Conservation (phyloP, 768 basidiomycete genomes). For the Termitomyces bulborhizus region DNA sequence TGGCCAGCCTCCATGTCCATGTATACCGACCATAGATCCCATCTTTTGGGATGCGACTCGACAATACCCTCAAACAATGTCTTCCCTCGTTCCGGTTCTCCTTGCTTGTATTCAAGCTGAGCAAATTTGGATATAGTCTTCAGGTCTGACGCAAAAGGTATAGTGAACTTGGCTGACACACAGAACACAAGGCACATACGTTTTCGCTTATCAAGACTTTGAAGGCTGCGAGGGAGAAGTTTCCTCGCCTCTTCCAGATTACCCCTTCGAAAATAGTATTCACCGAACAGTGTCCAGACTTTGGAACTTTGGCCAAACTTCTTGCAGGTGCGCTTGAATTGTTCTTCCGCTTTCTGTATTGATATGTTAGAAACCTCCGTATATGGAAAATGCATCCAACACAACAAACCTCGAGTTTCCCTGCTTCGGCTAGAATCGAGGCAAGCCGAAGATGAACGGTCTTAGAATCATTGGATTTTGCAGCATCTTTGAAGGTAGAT, state of each 20-base stretch:
- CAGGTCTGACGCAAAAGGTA: constrained; percentile 54
- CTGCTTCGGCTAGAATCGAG: constrained; percentile 76
- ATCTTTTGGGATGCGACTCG: constrained; percentile 90
- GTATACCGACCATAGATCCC: constrained; percentile 95
- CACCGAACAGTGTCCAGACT: constrained; percentile 87
- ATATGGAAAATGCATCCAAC: neutral
- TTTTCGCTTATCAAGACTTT: constrained; percentile 89
- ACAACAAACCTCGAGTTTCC: constrained; percentile 57
- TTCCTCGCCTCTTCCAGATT: constrained; percentile 77
- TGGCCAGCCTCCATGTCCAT: constrained; percentile 92
- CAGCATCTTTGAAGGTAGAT: constrained; percentile 83
- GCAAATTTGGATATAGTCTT: constrained; percentile 96
- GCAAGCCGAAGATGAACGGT: constrained; percentile 83
- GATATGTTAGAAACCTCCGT: neutral
- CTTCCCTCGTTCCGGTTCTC: constrained; percentile 90
- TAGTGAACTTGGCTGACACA: neutral
- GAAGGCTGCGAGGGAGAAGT: constrained; percentile 80
- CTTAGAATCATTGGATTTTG: constrained; percentile 87
- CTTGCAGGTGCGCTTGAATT: constrained; percentile 82
- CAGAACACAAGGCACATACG: constrained; percentile 47
- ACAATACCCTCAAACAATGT: constrained; percentile 96
- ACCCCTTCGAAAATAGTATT: constrained; percentile 71
- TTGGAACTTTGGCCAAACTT: constrained; percentile 94
- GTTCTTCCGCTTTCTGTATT: constrained; percentile 84
- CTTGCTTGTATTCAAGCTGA: constrained; percentile 89